phyloP scores from a whole-genome alignment of 2,329 filamentous ascomycete genomes.

The Emericellopsis atlantica region DNA sequence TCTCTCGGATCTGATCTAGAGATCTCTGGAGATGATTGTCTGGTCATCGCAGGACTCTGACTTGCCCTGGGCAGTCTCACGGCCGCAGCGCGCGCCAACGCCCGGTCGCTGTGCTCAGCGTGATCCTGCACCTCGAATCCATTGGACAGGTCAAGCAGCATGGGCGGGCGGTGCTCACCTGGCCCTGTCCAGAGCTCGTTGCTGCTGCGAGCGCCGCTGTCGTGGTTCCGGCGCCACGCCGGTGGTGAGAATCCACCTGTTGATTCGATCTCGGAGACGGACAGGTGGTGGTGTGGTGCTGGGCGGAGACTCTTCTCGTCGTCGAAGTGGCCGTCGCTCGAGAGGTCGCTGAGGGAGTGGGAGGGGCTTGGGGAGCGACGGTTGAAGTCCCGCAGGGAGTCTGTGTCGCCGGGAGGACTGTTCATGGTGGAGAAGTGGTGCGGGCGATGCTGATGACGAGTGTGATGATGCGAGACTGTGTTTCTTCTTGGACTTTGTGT shows the following conservation, averaged over 20 bases:
- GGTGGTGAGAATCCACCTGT: slow-evolving; percentile 47
- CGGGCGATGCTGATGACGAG: slow-evolving; percentile 6
- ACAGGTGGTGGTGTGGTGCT: background rate
- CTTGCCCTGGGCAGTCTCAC: slow-evolving; percentile 44
- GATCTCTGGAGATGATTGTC: slow-evolving; percentile 32
- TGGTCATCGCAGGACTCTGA: slow-evolving; percentile 39
- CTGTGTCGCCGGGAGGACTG: slow-evolving; percentile 30
- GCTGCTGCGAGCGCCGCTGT: slow-evolving; percentile 44
- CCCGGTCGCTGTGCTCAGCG: slow-evolving; percentile 22
- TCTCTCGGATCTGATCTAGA: slow-evolving; percentile 18
- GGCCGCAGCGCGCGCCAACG: slow-evolving; percentile 38
- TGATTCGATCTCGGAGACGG: slow-evolving; percentile 29
- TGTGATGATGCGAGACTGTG: background rate
- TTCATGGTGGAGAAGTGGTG: slow-evolving; percentile 10
- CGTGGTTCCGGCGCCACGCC: slow-evolving; percentile 43
- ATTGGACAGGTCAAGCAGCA: slow-evolving; percentile 4
- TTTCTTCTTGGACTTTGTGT: too few relatives aligned
- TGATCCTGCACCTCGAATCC: slow-evolving; percentile 15
- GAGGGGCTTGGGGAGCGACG: slow-evolving; percentile 23
- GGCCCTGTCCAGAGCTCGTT: slow-evolving; percentile 43
- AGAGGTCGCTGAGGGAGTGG: slow-evolving; percentile 19
- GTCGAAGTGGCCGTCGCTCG: slow-evolving; percentile 4
- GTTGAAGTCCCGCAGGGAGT: slow-evolving; percentile 41
- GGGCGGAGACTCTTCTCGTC: background rate
- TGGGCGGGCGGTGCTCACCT: slow-evolving; percentile 32